phyloP scores from a whole-genome alignment of 2,329 filamentous ascomycete genomes.

The Fusarium incarnatum region DNA sequence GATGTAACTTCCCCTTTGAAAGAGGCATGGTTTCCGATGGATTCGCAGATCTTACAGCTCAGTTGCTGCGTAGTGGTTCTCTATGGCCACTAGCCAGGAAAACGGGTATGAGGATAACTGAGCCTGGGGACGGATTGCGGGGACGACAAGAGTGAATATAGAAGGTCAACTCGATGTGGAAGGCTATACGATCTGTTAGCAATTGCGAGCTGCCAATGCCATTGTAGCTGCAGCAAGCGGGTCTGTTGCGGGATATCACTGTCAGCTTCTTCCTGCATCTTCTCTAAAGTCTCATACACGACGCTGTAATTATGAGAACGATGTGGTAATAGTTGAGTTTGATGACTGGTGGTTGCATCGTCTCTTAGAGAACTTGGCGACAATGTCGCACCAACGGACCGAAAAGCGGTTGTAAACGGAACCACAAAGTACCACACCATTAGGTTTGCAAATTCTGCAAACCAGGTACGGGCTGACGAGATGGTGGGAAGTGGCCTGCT shows the following conservation, averaged over 20 bases:
- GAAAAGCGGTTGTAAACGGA: conserved; percentile 17
- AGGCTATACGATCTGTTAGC: not conserved
- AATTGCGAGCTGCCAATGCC: not conserved
- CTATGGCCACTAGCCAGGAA: not conserved
- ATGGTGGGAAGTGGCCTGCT: conserved; percentile 9
- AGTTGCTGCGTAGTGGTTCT: conserved; percentile 15
- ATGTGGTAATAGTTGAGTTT: conserved; percentile 10
- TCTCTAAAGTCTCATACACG: not conserved
- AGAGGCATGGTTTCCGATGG: not conserved
- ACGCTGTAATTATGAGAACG: not conserved
- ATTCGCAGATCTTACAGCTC: conserved; percentile 8
- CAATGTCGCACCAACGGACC: conserved; percentile 18
- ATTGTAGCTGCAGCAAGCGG: conserved; percentile 1
- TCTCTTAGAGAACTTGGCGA: conserved; percentile 4
- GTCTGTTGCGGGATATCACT: not conserved
- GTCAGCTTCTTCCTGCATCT: not conserved
- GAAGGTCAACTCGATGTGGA: not conserved
- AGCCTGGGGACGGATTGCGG: conserved; percentile 26
- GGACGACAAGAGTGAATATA: conserved; percentile 13
- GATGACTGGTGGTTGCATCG: not conserved
- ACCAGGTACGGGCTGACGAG: conserved; percentile 14
- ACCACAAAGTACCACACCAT: conserved; percentile 25
- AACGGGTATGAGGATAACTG: conserved; percentile 10
- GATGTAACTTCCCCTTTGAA: not conserved
- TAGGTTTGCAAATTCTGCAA: conserved; percentile 14